Evolutionary conservation across 495 filamentous ascomycete genomes (phyloP).

Genomic region (Glonium stellatum): DNA sequence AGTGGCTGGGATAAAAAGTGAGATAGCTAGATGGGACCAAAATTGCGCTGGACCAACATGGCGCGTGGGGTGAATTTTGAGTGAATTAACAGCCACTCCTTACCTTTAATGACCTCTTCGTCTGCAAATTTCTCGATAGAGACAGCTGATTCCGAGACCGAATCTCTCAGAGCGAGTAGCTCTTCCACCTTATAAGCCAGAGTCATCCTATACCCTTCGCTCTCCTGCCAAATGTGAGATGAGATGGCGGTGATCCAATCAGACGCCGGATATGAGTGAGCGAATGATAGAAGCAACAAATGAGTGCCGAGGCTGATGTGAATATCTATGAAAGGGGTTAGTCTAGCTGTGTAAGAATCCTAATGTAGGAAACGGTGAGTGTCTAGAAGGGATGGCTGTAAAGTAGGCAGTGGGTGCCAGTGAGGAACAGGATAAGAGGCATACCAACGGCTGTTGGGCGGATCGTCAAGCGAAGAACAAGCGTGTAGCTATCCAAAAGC

Average conservation of each 20-base stretch:
- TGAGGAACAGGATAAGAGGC: background rate
- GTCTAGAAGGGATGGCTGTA: background rate
- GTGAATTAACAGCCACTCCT: constrained; percentile 6
- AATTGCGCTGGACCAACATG: background rate
- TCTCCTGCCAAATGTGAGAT: constrained; percentile 4
- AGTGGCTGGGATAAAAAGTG: background rate
- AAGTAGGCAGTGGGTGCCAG: background rate
- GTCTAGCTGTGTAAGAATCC: background rate
- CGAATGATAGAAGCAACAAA: constrained; percentile 3
- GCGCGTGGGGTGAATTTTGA: background rate
- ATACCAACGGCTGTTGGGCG: background rate
- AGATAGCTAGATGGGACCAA: background rate
- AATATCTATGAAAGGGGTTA: constrained; percentile 18
- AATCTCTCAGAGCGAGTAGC: constrained; percentile 31
- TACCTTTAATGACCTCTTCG: constrained; percentile 63
- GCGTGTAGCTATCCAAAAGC: constrained; percentile 28
- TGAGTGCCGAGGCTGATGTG: constrained; percentile 23
- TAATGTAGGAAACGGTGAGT: too few species aligned
- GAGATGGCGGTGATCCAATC: background rate
- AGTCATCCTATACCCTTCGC: background rate
- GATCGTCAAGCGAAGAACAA: constrained; percentile 5
- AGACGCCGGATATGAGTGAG: background rate
- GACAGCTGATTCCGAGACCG: constrained; percentile 31
- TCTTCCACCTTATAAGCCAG: constrained; percentile 32
- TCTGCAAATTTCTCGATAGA: constrained; percentile 56